Base-by-base conservation (phyloP, 2,329 filamentous ascomycete genomes). In the Cytospora leucostoma region DNA sequence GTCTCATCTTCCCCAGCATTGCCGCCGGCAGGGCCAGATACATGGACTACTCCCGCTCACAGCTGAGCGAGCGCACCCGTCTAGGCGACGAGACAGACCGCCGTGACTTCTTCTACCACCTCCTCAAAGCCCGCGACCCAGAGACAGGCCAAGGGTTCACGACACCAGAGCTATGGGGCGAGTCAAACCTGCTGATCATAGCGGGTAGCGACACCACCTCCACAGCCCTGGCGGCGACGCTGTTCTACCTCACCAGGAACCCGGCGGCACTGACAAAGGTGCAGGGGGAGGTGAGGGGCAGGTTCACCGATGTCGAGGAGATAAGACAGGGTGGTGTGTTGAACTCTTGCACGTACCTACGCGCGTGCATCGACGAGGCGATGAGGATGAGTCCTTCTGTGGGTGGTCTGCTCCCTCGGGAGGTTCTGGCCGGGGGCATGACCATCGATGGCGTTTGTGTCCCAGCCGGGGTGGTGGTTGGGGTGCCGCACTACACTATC, bases 71-170 rank as follows among this genome's bases (percentile, higher is more conserved):
- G 70, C 83, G 88, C 32, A 89, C 87, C 56, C 85, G 86, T 65
- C 77, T 88, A 33, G 87, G 87, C 34, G 85, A 86, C 67, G 85
- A 84, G 67, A 87, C 83, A 55, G 87, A 86, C 69, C 87, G 88
- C 38, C 86, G 88, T 62, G 89, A 92, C 72, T 91, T 92, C 78
- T 91, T 92, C 77, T 88, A 90, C 75, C 87, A 91, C 73, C 81
- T 92, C 12, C 82, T 92, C 65, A 88, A 87, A 70, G 88, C 89
- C 8, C 84, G 84, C 47, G 89, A 92, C 68, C 88, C 88, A 13
- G 88, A 91, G 71, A 90, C 88, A 0, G 88, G 88, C 59, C 80
- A 84, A 63, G 86, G 86, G 1, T 88, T 91, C 70, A 82, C 80
- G 49, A 87, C 81, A 2, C 82, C 84, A 0, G 88, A 91, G 70